phyloP scores from a whole-genome alignment of 2,329 filamentous ascomycete species.

The Sordariomycetes sp. region DNA sequence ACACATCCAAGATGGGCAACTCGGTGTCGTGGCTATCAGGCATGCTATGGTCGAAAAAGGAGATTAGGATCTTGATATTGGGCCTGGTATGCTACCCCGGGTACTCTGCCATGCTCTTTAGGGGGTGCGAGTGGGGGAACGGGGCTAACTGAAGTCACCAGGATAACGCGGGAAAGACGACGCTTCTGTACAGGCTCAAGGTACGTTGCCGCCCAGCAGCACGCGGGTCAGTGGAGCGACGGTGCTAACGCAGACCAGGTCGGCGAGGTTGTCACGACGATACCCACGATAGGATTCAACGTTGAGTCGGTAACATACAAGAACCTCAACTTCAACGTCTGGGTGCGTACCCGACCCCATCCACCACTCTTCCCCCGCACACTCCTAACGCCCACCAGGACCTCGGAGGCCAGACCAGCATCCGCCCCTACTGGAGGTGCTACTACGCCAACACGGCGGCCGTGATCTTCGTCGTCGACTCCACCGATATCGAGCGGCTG shows the following conservation, averaged over 20 bases:
- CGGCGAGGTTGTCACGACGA: conserved; percentile 96
- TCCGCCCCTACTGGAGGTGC: conserved; percentile 97
- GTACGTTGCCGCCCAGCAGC: conserved; percentile 28
- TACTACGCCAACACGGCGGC: conserved; percentile 99
- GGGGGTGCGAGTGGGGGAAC: neutral
- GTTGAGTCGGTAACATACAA: conserved; percentile 98
- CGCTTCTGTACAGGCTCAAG: conserved; percentile 90
- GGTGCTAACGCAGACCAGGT: conserved; percentile 46
- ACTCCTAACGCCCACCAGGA: conserved; percentile 45
- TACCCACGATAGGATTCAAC: conserved; percentile 98
- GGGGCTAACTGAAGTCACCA: conserved; percentile 23
- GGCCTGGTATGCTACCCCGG: conserved; percentile 58
- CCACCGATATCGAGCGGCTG: conserved; percentile 90
- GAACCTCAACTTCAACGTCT: conserved; percentile 97
- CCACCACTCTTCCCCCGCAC: neutral
- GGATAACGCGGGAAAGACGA: conserved; percentile 99
- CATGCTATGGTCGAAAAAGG: conserved; percentile 86
- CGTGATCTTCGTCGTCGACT: conserved; percentile 97
- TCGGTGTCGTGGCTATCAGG: conserved; percentile 59
- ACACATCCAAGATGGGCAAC: conserved; percentile 44
- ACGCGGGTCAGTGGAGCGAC: neutral
- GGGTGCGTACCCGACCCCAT: conserved; percentile 47
- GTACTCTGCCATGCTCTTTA: neutral
- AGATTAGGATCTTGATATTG: conserved; percentile 91
- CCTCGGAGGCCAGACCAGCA: conserved; percentile 95